Conservation (phyloP, 2,329 filamentous ascomycete species). For the Cladosporium sp. region DNA sequence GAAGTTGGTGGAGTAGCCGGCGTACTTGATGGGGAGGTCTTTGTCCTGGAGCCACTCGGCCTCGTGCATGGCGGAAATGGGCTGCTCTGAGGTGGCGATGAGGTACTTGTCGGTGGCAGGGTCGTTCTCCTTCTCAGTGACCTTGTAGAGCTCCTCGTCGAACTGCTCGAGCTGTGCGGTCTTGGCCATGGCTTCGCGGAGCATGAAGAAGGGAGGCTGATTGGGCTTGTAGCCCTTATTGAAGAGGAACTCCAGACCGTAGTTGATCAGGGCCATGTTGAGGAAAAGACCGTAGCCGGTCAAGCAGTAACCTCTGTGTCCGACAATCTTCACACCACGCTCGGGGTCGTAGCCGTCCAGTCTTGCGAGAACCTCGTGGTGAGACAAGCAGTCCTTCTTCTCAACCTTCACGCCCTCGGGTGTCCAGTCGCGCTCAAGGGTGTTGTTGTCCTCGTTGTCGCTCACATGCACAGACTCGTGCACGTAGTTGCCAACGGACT, state of each 20-base stretch:
- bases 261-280: conserved; percentile 91
- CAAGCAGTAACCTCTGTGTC: conserved; percentile 90
- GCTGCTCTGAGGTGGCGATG: conserved; percentile 88
- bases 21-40: conserved; percentile 81
- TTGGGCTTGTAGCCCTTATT: conserved; percentile 56
- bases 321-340: conserved; percentile 87
- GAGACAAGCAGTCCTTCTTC: conserved; percentile 76
- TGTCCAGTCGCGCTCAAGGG: conserved; percentile 70
- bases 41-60: conserved; percentile 86
- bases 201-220: conserved; percentile 90
- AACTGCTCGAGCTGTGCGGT: conserved; percentile 96
- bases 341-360: conserved; percentile 91
- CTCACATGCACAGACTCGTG: conserved; percentile 81
- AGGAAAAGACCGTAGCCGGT: conserved; percentile 85
- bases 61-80: conserved; percentile 79
- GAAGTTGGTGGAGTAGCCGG: conserved; percentile 93
- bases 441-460: conserved; percentile 82
- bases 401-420: conserved; percentile 70
- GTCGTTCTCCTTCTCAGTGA: conserved; percentile 75
- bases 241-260: conserved; percentile 84
- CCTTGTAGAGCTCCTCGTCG: conserved; percentile 97
- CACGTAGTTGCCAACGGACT: conserved; percentile 84
- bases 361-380: conserved; percentile 87
- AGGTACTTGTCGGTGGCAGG: conserved; percentile 76
- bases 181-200: conserved; percentile 94